Evolutionary conservation across 1,284 basidiomycete species (phyloP).

Genomic region (Microbotryomycetes sp.): DNA sequence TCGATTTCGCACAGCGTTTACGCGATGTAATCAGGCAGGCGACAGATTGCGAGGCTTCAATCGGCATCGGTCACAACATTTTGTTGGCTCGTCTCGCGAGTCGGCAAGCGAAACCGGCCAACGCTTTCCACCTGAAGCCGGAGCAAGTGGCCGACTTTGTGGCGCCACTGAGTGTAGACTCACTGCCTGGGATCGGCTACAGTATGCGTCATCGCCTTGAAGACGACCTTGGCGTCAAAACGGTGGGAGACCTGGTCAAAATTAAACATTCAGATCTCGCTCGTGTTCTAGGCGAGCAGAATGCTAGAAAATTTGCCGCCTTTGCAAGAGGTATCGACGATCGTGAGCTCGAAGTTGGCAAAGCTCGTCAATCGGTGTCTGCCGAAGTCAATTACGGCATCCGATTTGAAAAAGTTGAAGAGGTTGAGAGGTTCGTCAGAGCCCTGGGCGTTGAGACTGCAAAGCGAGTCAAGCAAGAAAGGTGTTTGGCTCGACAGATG

Average conservation of each 20-base stretch:
- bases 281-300: conserved; percentile 61
- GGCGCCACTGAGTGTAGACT: conserved; percentile 68
- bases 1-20: conserved; percentile 71
- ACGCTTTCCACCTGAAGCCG: conserved; percentile 62
- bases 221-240: conserved; percentile 66
- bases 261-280: conserved; percentile 41
- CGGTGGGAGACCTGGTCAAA: conserved; percentile 58
- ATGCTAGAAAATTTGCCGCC: conserved; percentile 75
- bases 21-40: conserved; percentile 63
- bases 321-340: conserved; percentile 77
- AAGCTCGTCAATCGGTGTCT: conserved; percentile 75
- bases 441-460: conserved; percentile 71
- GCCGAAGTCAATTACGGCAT: conserved; percentile 96
- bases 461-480: conserved; percentile 57
- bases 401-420: conserved; percentile 71
- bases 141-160: conserved; percentile 56
- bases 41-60: conserved; percentile 71
- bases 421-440: conserved; percentile 68
- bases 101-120: conserved; percentile 80
- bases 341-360: conserved; percentile 65
- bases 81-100: conserved; percentile 88
- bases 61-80: conserved; percentile 87
- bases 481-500: conserved; percentile 61
- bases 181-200: conserved; percentile 81
- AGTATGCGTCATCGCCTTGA: conserved; percentile 47